Evolutionary conservation across 768 basidiomycete species (phyloP).

Genomic region (Tricholoma hemisulphureum): DNA sequence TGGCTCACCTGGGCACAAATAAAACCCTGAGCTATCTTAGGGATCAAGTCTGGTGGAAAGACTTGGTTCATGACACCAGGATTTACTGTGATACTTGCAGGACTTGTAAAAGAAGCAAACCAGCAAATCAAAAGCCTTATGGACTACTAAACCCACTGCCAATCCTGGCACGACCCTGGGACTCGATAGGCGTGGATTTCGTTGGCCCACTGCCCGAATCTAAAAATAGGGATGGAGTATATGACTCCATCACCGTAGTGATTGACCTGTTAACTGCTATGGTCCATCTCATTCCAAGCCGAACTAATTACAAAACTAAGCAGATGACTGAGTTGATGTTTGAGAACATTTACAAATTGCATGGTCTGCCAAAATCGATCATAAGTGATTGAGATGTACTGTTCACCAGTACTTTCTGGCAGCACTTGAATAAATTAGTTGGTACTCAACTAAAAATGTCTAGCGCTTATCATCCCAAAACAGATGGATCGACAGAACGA

Average conservation of each 20-base stretch:
- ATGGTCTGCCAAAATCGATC: slow-evolving; percentile 12
- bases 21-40: neutral
- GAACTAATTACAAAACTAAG: slow-evolving; percentile 2
- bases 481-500: neutral
- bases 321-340: slow-evolving; percentile 15
- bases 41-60: slow-evolving; percentile 1
- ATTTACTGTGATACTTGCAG: neutral
- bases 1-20: neutral
- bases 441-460: slow-evolving; percentile 19
- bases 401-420: neutral
- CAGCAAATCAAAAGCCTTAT: neutral
- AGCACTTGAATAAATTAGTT: slow-evolving; percentile 1
- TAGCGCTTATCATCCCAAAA: neutral
- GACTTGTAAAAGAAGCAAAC: neutral
- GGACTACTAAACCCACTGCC: slow-evolving; percentile 15
- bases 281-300: slow-evolving; percentile 17
- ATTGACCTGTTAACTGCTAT: slow-evolving; percentile 2
- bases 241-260: neutral
- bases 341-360: slow-evolving; percentile 10
- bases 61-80: neutral
- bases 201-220: slow-evolving; percentile 18
- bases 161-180: slow-evolving; percentile 10
- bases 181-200: slow-evolving; percentile 13
- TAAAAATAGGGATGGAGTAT: slow-evolving; percentile 9
- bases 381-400: neutral